phyloP scores from a whole-genome alignment of 2,329 filamentous ascomycete species.

The Aureobasidium lini region DNA sequence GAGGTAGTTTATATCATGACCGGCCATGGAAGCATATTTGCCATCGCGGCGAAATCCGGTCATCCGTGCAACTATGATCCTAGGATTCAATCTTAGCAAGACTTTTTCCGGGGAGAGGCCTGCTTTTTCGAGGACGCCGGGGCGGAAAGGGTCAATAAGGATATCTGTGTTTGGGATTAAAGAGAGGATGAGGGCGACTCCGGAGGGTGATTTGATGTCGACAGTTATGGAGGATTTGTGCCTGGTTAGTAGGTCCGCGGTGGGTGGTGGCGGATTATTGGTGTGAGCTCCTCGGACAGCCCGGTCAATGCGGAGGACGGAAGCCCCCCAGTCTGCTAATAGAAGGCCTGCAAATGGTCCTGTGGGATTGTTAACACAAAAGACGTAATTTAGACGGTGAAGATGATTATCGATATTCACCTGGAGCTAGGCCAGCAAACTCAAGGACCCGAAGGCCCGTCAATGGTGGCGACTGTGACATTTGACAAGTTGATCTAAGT shows the following conservation, averaged over 20 bases:
- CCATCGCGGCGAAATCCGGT: slow-evolving; percentile 86
- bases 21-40: slow-evolving; percentile 78
- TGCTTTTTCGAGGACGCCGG: slow-evolving; percentile 79
- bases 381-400: background rate
- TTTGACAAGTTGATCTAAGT: background rate
- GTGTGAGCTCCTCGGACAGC: slow-evolving; percentile 31
- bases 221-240: slow-evolving; percentile 75
- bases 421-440: slow-evolving; percentile 56
- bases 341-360: slow-evolving; percentile 84
- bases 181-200: slow-evolving; percentile 57
- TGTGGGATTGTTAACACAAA: slow-evolving; percentile 28
- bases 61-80: slow-evolving; percentile 75
- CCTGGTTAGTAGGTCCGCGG: slow-evolving; percentile 66
- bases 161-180: slow-evolving; percentile 63
- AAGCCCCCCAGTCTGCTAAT: slow-evolving; percentile 81
- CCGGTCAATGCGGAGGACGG: slow-evolving; percentile 78
- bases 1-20: slow-evolving; percentile 95
- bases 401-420: slow-evolving; percentile 27
- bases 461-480: slow-evolving; percentile 39
- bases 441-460: slow-evolving; percentile 56
- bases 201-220: slow-evolving; percentile 63
- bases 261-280: slow-evolving; percentile 34
- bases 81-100: slow-evolving; percentile 60
- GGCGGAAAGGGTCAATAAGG: slow-evolving; percentile 87
- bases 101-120: slow-evolving; percentile 63